A percentile compares a stretch with the other conserved stretches of the same genome.
Conservation (phyloP, 306 rosid species). For the Quercus wislizeni region DNA sequence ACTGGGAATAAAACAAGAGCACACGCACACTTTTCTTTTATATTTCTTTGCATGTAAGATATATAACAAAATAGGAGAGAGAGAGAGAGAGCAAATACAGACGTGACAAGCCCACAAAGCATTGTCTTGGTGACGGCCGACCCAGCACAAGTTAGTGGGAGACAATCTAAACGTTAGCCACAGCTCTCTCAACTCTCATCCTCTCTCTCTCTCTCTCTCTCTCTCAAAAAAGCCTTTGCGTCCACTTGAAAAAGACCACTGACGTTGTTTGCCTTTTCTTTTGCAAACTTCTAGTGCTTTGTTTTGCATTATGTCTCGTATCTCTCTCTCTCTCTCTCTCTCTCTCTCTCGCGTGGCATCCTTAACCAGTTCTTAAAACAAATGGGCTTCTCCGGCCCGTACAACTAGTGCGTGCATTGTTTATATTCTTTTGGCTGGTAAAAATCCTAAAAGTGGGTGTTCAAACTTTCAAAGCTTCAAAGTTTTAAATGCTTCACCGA, state of each 20-base stretch:
- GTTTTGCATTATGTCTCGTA: conserved; percentile 15
- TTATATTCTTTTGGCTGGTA: conserved; percentile 19
- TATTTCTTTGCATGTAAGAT: not conserved
- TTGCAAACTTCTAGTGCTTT: conserved; percentile 32
- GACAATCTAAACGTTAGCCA: conserved; percentile 47
- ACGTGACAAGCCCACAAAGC: conserved; percentile 53
- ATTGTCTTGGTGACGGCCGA: conserved; percentile 61
- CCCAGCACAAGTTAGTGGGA: conserved; percentile 63
- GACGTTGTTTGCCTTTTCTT: conserved; percentile 45
- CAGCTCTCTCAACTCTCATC: conserved; percentile 1
- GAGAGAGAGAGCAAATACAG: conserved; percentile 20
- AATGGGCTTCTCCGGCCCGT: conserved; percentile 31
- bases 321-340: not conserved
- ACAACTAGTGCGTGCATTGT: conserved; percentile 31
- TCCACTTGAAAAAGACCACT: conserved; percentile 31
- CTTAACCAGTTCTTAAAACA: conserved; percentile 8
- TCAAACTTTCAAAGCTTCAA: conserved; percentile 12
- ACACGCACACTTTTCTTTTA: not conserved
- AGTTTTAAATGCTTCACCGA: conserved; percentile 5
- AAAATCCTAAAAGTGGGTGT: conserved; percentile 22
- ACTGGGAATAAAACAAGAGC: conserved; percentile 1
- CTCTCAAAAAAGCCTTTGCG: not conserved
- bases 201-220: not conserved
- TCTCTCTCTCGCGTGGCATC: conserved; percentile 1
- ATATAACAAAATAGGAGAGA: not conserved